A percentile compares a stretch with the other conserved stretches of the same genome.
Conservation (phyloP, 2,329 filamentous ascomycete species). For the Fusarium tanahbumbuense region DNA sequence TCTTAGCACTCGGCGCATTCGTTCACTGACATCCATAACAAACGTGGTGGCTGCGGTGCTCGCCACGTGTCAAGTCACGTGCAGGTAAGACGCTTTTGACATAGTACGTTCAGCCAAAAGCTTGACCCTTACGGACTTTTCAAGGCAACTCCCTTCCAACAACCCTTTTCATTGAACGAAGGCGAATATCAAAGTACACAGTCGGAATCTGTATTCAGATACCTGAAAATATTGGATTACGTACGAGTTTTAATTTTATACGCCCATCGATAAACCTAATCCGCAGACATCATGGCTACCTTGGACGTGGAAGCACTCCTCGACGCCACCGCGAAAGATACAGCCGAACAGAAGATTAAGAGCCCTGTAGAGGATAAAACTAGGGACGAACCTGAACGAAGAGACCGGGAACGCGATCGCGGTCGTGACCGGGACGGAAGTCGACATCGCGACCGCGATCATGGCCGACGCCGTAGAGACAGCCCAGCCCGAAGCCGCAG, state of each 20-base stretch:
- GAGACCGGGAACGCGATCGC: slow-evolving; percentile 67
- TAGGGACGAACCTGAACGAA: slow-evolving; percentile 58
- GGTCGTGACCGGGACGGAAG: slow-evolving; percentile 66
- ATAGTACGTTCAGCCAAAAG: slow-evolving; percentile 36
- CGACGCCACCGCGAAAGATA: slow-evolving; percentile 80
- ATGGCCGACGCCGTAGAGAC: slow-evolving; percentile 63
- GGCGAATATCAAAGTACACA: slow-evolving; percentile 23
- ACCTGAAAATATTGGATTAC: not conserved
- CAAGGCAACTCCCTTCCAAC: slow-evolving; percentile 35
- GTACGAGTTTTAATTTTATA: slow-evolving; percentile 12
- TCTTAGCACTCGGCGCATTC: not conserved
- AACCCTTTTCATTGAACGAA: slow-evolving; percentile 14
- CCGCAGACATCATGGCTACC: slow-evolving; percentile 57
- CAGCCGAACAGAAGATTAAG: slow-evolving; percentile 61
- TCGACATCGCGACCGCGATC: slow-evolving; percentile 66
- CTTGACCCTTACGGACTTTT: slow-evolving; percentile 37
- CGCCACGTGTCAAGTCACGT: slow-evolving; percentile 43
- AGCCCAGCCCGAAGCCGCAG: slow-evolving; percentile 61
- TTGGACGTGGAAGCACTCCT: slow-evolving; percentile 90
- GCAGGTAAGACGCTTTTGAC: slow-evolving; percentile 1
- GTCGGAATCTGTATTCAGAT: slow-evolving; percentile 14
- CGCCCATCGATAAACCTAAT: slow-evolving; percentile 25
- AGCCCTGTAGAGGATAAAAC: slow-evolving; percentile 65
- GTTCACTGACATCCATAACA: not conserved
- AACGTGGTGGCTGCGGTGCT: slow-evolving; percentile 19